A percentile compares a stretch with the other conserved stretches of the same genome.
Evolutionary conservation across 768 basidiomycete species (phyloP).

Genomic region (Trametes coccinea): DNA sequence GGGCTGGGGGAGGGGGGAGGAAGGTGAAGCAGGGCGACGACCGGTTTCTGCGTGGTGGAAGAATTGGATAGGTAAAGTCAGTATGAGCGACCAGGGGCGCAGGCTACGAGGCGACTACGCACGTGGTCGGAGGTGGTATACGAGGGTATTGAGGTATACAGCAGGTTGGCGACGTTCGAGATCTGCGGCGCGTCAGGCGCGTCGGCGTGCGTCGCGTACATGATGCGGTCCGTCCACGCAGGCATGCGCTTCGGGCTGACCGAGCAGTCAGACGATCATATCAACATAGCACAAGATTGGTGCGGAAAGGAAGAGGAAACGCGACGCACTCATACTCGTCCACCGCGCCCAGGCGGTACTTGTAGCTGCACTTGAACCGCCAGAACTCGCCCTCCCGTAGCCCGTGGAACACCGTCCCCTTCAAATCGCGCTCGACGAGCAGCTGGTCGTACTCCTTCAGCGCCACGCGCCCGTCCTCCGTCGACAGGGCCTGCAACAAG

Average conservation of each 20-base stretch:
- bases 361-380: constrained; percentile 88
- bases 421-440: constrained; percentile 53
- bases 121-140: constrained; percentile 93
- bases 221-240: constrained; percentile 91
- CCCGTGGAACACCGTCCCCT: constrained; percentile 67
- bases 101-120: constrained; percentile 30
- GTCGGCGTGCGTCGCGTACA: constrained; percentile 79
- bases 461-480: constrained; percentile 54
- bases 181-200: constrained; percentile 49
- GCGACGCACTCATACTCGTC: constrained; percentile 73
- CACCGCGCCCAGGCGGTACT: constrained; percentile 78
- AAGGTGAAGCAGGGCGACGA: constrained; percentile 71
- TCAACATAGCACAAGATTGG: background rate
- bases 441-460: constrained; percentile 78
- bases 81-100: background rate
- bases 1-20: constrained; percentile 38
- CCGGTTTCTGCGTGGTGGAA: constrained; percentile 68
- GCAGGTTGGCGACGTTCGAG: constrained; percentile 59
- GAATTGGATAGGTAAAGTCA: background rate
- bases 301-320: background rate
- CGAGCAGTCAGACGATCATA: too few relatives aligned
- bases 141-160: constrained; percentile 80
- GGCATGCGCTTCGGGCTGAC: constrained; percentile 70
- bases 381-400: constrained; percentile 86
- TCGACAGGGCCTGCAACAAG: constrained; percentile 36